Evolutionary conservation across 2,329 filamentous ascomycete species (phyloP), one percentile per base, ranked within the genome.

Genomic region (Colletotrichum australisinense): DNA sequence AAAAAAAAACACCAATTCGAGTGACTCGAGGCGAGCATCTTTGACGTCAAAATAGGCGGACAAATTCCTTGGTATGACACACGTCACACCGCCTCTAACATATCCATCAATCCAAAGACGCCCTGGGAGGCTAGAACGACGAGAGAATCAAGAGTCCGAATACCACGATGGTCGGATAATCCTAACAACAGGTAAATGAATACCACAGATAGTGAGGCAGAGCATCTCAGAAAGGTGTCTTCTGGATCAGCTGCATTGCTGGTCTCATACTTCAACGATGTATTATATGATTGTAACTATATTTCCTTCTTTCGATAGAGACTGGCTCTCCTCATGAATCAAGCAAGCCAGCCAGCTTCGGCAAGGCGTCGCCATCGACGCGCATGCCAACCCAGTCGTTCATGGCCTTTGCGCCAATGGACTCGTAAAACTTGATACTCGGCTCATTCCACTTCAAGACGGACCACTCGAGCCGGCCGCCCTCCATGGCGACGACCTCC

Each of bases 401-500:
- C 92, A 92, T 91, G 76, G 86, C 84, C 76, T 83, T 86, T 1
- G 93, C 94, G 1, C 94, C 94, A 65, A 92, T 88, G 72, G 86
- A 88, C 82, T 92, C 87, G 81, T 98, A 98, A 79, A 98, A 98
- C 77, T 92, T 87, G 84, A 98, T 93, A 81, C 93, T 95, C 8
- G 94, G 94, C 86, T 94, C 90, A 80, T 98, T 98, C 95, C 95
- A 98, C 84, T 94, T 96, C 78, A 98, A 83, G 75, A 98, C 97
- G 76, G 89, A 92, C 96, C 96, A 98, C 80, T 98, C 95, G 68
- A 98, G 84, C 72, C 96, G 88, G 8, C 88, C 91, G 1, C 95
- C 95, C 3, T 89, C 87, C 76, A 95, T 92, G 66, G 89, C 88
- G 66, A 93, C 79, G 3, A 95, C 92, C 85, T 98, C 94, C 79